Conservation (phyloP, 495 filamentous ascomycete genomes). For the Penicillium canescens region DNA sequence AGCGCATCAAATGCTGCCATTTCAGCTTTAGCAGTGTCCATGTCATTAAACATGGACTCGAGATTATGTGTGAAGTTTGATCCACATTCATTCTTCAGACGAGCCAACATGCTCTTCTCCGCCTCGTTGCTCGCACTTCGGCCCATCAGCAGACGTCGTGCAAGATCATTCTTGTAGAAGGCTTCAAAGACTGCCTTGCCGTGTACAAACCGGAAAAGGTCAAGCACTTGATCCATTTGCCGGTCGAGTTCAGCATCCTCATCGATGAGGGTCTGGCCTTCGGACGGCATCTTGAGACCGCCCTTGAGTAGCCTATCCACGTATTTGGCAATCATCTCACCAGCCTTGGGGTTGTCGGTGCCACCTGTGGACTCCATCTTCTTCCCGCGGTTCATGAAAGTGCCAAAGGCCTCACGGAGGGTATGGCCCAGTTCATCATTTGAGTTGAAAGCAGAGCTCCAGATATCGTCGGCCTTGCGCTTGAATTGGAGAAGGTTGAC, state of each 20-base stretch:
- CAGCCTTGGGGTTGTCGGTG: conserved; percentile 86
- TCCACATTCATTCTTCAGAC: conserved; percentile 91
- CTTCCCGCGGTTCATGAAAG: conserved; percentile 86
- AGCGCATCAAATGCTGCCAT: conserved; percentile 72
- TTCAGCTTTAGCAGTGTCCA: conserved; percentile 85
- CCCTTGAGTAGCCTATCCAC: conserved; percentile 87
- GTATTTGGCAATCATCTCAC: conserved; percentile 98
- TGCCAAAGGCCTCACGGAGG: conserved; percentile 79
- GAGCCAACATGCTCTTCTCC: conserved; percentile 89
- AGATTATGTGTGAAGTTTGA: conserved; percentile 93
- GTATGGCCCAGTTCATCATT: conserved; percentile 73
- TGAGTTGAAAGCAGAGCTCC: conserved; percentile 68
- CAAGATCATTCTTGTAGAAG: conserved; percentile 97
- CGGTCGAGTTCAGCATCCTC: conserved; percentile 88
- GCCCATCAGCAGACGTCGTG: conserved; percentile 82
- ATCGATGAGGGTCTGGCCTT: conserved; percentile 64
- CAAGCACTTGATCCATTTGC: conserved; percentile 86
- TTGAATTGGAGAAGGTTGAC: conserved; percentile 79
- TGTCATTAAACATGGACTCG: conserved; percentile 98
- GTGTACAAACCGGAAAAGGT: conserved; percentile 94
- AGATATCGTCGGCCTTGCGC: conserved; percentile 71
- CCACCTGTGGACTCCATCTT: conserved; percentile 64
- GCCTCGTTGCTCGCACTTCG: conserved; percentile 92
- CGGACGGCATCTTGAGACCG: conserved; percentile 72
- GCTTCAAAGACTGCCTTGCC: conserved; percentile 98